A percentile compares a stretch with the other conserved stretches of the same genome.
phyloP scores from a whole-genome alignment of 2,329 filamentous ascomycete genomes.

The Raffaelea ambrosiae region DNA sequence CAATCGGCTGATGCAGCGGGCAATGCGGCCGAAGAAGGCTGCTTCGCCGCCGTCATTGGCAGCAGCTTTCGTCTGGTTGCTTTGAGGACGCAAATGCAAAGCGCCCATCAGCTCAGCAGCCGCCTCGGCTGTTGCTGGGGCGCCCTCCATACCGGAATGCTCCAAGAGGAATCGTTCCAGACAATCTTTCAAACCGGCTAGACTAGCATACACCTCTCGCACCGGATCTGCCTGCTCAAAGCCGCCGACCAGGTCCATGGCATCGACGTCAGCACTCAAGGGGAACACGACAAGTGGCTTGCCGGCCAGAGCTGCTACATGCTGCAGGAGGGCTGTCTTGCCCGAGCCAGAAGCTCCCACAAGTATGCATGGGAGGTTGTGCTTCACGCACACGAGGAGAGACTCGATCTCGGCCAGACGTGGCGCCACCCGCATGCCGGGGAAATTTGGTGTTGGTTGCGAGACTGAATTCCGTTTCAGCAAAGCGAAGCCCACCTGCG shows the following conservation, averaged over 20 bases:
- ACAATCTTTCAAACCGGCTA: conserved; percentile 29
- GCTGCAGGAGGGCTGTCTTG: conserved; percentile 72
- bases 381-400: conserved; percentile 75
- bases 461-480: conserved; percentile 50
- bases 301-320: conserved; percentile 72
- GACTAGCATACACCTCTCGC: conserved; percentile 57
- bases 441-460: conserved; percentile 41
- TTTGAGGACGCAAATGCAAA: conserved; percentile 24
- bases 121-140: conserved; percentile 16
- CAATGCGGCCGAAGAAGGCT: conserved; percentile 27
- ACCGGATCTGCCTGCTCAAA: conserved; percentile 89
- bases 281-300: conserved; percentile 72
- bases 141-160: conserved; percentile 24
- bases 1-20: conserved; percentile 29
- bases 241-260: conserved; percentile 93
- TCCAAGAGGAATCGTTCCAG: conserved; percentile 41
- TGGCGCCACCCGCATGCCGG: conserved; percentile 38
- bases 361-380: conserved; percentile 81
- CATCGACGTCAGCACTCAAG: conserved; percentile 91
- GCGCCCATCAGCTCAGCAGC: conserved; percentile 43
- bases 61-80: neutral
- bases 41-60: conserved; percentile 21
- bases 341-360: conserved; percentile 79
- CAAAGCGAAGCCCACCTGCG: conserved; percentile 74
- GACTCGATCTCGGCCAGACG: conserved; percentile 73